Base-by-base conservation (phyloP, 2,329 filamentous ascomycete genomes). In the Metarhizium brunneum region DNA sequence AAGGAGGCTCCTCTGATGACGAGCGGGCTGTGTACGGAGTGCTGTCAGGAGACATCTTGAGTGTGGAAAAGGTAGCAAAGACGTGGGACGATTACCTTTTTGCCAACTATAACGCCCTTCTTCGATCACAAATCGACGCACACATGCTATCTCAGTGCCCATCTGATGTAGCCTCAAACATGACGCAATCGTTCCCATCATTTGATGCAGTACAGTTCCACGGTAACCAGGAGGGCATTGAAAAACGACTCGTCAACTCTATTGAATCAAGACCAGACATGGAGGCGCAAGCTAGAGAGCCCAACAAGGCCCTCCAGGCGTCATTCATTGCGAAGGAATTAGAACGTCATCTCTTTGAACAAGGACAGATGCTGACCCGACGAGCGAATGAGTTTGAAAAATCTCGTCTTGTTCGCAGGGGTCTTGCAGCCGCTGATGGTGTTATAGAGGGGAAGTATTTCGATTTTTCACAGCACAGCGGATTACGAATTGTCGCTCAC, bases 11-110 rank as follows among this genome's bases (percentile, higher is more conserved):
- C 1, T 85, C 88, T 62, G 82, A 87, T 53, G 92, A 91, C 64
- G 91, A 99, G 71, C 83, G 85, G 55, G 94, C 92, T 18, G 90
- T 96, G 0, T 96, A 96, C 66, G 92, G 90, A 32, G 73, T 96
- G 13, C 78, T 99, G n/a, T 87, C 88, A 47, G 94, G 94, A 52
- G 90, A 96, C 65, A 80, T 91, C 52, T 74, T 81, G 42, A 88
- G 87, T 53, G 89, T 95, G 11, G 84, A 89, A 65, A 82, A 83
- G 60, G 84, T 92, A 43, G 91, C 89, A 66, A 78, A 81, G 52
- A 84, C 80, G 25, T 95, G 91, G 86, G 90, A 96, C 62, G 92
- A 97, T 65, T 84, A 86, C 63, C 78, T 96, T 18, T 96, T 94
- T 69, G 85, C 87, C 40, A 85, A 92, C 67, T 94, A 94, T 75